These are phyloP conservation scores for Neonectria ditissima DNA, from an alignment of 2,329 filamentous ascomycete species.

Conservation along the genomic window DNA sequence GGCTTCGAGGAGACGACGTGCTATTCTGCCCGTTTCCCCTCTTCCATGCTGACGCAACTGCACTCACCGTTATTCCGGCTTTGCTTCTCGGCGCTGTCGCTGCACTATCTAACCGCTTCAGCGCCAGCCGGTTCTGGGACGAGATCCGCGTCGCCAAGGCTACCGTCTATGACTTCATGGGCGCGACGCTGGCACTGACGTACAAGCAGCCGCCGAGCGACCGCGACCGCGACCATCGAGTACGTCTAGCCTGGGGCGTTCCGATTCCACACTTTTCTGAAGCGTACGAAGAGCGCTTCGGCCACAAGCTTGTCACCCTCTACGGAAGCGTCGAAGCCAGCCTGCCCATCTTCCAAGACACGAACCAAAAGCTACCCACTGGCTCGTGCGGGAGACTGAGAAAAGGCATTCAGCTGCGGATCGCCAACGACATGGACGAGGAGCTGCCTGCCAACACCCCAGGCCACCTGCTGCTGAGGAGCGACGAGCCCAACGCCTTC, in stretches of 20 bases:
- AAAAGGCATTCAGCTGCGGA: conserved; percentile 14
- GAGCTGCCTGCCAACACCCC: conserved; percentile 11
- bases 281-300: conserved; percentile 6
- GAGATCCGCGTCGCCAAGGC: conserved; percentile 19
- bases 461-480: conserved; percentile 10
- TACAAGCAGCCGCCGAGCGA: conserved; percentile 18
- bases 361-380: background rate
- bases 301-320: conserved; percentile 6
- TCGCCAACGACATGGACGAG: conserved; percentile 19
- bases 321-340: conserved; percentile 17
- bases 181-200: conserved; percentile 17
- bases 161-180: conserved; percentile 25
- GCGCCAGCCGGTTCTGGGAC: conserved; percentile 17
- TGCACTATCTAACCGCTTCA: conserved; percentile 8
- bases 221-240: conserved; percentile 11
- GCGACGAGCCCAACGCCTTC: conserved; percentile 15
- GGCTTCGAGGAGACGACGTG: conserved; percentile 1
- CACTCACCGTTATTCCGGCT: conserved; percentile 7
- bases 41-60: conserved; percentile 9
- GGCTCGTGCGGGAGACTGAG: conserved; percentile 12
- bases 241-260: conserved; percentile 16
- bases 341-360: conserved; percentile 7
- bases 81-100: conserved; percentile 3
- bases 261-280: conserved; percentile 10
- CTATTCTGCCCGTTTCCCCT: conserved; percentile 15